Conservation (phyloP, 306 rosid genomes). For the Fagus crenata region DNA sequence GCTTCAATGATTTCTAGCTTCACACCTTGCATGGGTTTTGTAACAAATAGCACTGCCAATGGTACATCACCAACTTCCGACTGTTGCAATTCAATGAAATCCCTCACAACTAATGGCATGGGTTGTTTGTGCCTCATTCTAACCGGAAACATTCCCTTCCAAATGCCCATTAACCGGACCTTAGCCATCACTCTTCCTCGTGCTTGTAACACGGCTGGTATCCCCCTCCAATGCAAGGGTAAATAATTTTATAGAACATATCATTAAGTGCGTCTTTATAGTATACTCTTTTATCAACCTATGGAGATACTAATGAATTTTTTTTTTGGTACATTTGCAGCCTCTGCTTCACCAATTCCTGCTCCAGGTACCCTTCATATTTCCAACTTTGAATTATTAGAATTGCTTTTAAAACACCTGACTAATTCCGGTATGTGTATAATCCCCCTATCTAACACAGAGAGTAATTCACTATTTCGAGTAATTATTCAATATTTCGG, state of each 20-base stretch:
- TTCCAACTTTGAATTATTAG: not conserved
- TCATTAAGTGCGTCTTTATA: not conserved
- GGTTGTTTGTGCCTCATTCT: slow-evolving; percentile 63
- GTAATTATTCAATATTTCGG: too few species aligned
- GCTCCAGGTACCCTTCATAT: slow-evolving; percentile 62
- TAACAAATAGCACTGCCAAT: slow-evolving; percentile 58
- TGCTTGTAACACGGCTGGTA: slow-evolving; percentile 74
- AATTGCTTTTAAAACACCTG: too few species aligned
- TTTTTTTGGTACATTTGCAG: slow-evolving; percentile 42
- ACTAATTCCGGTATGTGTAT: too few species aligned
- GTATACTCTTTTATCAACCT: not conserved
- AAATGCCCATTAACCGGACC: slow-evolving; percentile 57
- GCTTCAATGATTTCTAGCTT: slow-evolving; percentile 45
- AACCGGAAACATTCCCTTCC: slow-evolving; percentile 57
- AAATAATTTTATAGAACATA: not conserved
- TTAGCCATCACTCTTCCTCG: slow-evolving; percentile 81
- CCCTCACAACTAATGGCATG: slow-evolving; percentile 51
- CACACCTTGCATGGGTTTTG: slow-evolving; percentile 58
- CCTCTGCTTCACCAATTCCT: slow-evolving; percentile 56
- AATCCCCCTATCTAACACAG: too few species aligned
- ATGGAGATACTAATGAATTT: not conserved
- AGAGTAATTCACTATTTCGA: too few species aligned
- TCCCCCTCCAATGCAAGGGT: slow-evolving; percentile 75
- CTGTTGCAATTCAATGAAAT: slow-evolving; percentile 62
- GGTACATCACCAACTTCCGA: slow-evolving; percentile 57